These are phyloP conservation scores for Paradendryphiella salina DNA, from an alignment of 2,329 filamentous ascomycete genomes.

Conservation along the genomic window DNA sequence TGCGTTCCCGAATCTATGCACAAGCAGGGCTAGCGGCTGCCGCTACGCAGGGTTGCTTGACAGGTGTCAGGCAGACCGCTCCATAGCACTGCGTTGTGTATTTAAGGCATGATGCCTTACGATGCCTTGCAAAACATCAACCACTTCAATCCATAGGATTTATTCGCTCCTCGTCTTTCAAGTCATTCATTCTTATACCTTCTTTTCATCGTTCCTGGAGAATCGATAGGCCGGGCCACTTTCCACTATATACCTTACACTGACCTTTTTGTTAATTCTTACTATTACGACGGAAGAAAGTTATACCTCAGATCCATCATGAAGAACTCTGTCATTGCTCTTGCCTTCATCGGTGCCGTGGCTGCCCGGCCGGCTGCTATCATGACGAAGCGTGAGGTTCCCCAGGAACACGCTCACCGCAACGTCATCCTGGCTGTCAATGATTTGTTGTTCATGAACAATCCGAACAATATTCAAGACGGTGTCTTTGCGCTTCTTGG, in stretches of 20 bases:
- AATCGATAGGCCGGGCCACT: constrained; percentile 45
- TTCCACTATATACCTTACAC: constrained; percentile 20
- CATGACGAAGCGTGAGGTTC: constrained; percentile 54
- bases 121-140: constrained; percentile 17
- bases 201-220: constrained; percentile 46
- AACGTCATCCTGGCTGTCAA: constrained; percentile 54
- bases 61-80: constrained; percentile 20
- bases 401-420: constrained; percentile 61
- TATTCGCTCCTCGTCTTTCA: constrained; percentile 32
- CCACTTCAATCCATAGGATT: constrained; percentile 27
- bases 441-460: constrained; percentile 50
- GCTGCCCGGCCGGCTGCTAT: constrained; percentile 32
- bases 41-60: constrained; percentile 17
- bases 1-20: constrained; percentile 24
- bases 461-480: constrained; percentile 55
- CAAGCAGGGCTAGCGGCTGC: constrained; percentile 13
- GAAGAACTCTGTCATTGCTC: constrained; percentile 41
- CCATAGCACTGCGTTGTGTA: constrained; percentile 24
- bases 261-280: constrained; percentile 2
- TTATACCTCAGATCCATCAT: constrained; percentile 26
- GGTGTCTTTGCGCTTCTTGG: constrained; percentile 59
- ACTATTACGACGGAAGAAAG: constrained; percentile 7
- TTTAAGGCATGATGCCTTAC: constrained; percentile 35
- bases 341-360: constrained; percentile 38
- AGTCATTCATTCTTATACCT: constrained; percentile 29